Evolutionary conservation across 257 asterid species (phyloP), one percentile per base, ranked within the genome.

Genomic region (Solanum tacnaense): DNA sequence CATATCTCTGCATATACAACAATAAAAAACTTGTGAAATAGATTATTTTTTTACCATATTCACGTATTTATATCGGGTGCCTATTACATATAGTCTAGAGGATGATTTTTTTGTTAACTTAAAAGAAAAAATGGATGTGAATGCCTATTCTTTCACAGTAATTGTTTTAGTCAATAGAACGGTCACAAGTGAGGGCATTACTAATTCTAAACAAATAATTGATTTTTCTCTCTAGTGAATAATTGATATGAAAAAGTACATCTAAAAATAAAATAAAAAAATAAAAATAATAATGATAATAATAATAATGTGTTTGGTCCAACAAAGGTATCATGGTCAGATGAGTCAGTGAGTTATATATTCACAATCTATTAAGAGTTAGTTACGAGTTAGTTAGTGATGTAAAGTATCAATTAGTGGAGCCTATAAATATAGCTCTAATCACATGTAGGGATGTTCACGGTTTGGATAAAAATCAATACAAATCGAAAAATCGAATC

Each of bases 1-100:
- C 96, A 94, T 88, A 27, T 92, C 87, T 90, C 92, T 20, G 95
- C 96, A 35, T 96, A 94, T 88, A 49, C 91, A 86, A 84, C 89
- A 13, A 74, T 92, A 27, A 92, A 91, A 83, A 84, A 62, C 38
- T 83, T 93, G 67, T 93, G 86, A 89, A 78, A 58, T 41, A 81
- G 31, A 3, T 46, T 88, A 21, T 78, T 82, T 78, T 9, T 18
- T 1, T 46, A 81, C 41, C 41, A 81, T 79, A 79, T 16, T 81
- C 29, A 46, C 2, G 5, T 44, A 79, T 44, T 41, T 79, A 44
- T 41, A 44, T 44, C 62, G 38, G 41, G 39, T 27, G 8, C 6
- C 85, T 9, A 29, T 81, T 46, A 44, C 36, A 78, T 44, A 15
- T 27, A 25, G n/a, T 52, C 62, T 52, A 41, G 25, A 4, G 9